A percentile compares a stretch with the other conserved stretches of the same genome.
Conservation (phyloP, 2,329 filamentous ascomycete species). For the Fusarium palustre region DNA sequence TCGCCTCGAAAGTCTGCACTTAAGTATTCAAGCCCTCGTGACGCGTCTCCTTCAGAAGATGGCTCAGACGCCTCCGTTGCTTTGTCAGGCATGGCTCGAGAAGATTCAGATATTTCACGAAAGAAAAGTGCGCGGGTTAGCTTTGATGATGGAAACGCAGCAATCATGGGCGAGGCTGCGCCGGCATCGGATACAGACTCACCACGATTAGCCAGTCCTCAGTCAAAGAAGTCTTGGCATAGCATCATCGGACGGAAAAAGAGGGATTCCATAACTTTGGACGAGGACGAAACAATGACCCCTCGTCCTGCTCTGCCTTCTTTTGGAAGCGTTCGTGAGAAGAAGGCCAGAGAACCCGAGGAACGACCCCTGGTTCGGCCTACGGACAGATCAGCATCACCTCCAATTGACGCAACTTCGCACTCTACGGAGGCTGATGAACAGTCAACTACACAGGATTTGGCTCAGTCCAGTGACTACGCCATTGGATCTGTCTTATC, state of each 20-base stretch:
- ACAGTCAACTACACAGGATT: slow-evolving; percentile 14
- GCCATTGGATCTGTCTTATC: slow-evolving; percentile 66
- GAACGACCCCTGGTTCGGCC: slow-evolving; percentile 71
- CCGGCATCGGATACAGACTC: slow-evolving; percentile 55
- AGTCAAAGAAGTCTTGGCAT: slow-evolving; percentile 64
- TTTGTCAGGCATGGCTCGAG: slow-evolving; percentile 46
- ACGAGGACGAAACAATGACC: slow-evolving; percentile 78
- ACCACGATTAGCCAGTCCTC: slow-evolving; percentile 50
- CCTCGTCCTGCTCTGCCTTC: slow-evolving; percentile 79
- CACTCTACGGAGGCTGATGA: slow-evolving; percentile 48
- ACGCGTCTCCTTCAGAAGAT: slow-evolving; percentile 63
- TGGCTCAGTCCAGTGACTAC: slow-evolving; percentile 70
- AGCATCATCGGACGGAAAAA: slow-evolving; percentile 60
- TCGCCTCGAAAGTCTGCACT: slow-evolving; percentile 83
- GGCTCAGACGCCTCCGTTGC: slow-evolving; percentile 58
- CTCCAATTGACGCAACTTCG: slow-evolving; percentile 17
- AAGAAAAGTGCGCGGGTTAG: slow-evolving; percentile 81
- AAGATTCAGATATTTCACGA: slow-evolving; percentile 56
- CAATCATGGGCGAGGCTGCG: slow-evolving; percentile 64
- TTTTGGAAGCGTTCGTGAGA: slow-evolving; percentile 79
- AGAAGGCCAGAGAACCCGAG: slow-evolving; percentile 64
- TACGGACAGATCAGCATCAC: slow-evolving; percentile 52
- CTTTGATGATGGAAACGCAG: slow-evolving; percentile 76
- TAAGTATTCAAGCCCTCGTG: slow-evolving; percentile 69
- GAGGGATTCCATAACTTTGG: slow-evolving; percentile 59